Conservation (phyloP, 1,284 basidiomycete species). For the Hymenochaete sp. region DNA sequence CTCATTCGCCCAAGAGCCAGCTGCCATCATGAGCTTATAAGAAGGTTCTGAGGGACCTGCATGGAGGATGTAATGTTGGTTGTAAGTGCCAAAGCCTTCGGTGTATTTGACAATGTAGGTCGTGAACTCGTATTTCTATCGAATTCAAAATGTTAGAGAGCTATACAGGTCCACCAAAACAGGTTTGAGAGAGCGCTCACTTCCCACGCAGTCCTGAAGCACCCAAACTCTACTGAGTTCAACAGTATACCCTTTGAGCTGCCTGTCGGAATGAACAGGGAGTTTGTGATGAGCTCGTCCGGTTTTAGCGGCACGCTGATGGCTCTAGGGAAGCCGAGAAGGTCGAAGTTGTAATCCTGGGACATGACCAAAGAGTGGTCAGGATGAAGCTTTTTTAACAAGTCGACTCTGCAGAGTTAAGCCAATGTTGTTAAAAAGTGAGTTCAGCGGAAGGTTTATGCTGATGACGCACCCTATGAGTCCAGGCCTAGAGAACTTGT, state of each 20-base stretch:
- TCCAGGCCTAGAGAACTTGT: background rate
- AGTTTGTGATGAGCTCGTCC: slow-evolving; percentile 40
- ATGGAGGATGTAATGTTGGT: slow-evolving; percentile 47
- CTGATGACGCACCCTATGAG: background rate
- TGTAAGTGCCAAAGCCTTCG: background rate
- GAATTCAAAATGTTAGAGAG: background rate
- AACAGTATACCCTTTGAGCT: slow-evolving; percentile 43
- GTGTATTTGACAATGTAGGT: slow-evolving; percentile 38
- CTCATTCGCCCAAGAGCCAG: slow-evolving; percentile 42
- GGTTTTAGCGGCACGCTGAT: slow-evolving; percentile 38
- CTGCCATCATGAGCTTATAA: slow-evolving; percentile 46
- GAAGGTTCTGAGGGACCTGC: slow-evolving; percentile 47
- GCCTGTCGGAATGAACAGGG: slow-evolving; percentile 41
- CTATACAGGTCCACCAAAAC: background rate
- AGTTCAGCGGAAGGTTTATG: slow-evolving; percentile 42
- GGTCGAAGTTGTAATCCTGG: slow-evolving; percentile 35
- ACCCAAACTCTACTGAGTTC: slow-evolving; percentile 44
- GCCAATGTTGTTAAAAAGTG: no score
- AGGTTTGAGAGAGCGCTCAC: slow-evolving; percentile 35
- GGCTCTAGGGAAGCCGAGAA: slow-evolving; percentile 46
- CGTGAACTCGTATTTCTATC: slow-evolving; percentile 39
- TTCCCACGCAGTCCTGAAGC: slow-evolving; percentile 51
- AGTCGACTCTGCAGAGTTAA: slow-evolving; percentile 43
- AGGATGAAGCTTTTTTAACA: slow-evolving; percentile 51
- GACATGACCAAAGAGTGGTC: slow-evolving; percentile 51